Evolutionary conservation across 2,329 filamentous ascomycete species (phyloP).

Genomic region (Dactylellina drechsleri): DNA sequence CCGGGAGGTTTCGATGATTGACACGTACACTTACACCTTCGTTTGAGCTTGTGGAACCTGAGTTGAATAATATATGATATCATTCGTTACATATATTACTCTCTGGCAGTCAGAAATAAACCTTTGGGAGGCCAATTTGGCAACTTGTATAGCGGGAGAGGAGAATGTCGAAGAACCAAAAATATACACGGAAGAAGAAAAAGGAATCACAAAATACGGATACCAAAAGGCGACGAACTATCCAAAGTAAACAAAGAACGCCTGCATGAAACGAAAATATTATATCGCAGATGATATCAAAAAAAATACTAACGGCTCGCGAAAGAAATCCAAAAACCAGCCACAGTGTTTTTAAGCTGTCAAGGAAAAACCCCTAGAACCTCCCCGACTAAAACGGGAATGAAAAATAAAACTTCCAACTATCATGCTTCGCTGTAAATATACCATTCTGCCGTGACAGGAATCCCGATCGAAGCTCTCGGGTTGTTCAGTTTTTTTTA

Average conservation of each 20-base stretch:
- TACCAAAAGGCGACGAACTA: constrained; percentile 1
- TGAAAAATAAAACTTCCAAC: constrained; percentile 17
- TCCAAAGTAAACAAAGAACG: constrained; percentile 27
- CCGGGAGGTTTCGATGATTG: too few relatives aligned
- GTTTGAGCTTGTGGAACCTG: too few relatives aligned
- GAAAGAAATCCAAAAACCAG: constrained; percentile 2
- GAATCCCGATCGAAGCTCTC: constrained; percentile 4
- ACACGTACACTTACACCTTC: too few relatives aligned
- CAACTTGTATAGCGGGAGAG: constrained; percentile 26
- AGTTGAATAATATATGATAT: too few relatives aligned
- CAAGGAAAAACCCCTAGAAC: background rate
- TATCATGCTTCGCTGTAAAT: constrained; percentile 16
- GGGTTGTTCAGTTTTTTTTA: constrained; percentile 15
- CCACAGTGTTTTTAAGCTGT: background rate
- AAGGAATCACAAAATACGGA: constrained; percentile 1
- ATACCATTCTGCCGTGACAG: background rate
- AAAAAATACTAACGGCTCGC: constrained; percentile 17
- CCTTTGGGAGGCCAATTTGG: background rate
- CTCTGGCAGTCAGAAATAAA: too few relatives aligned
- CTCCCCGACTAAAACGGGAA: background rate
- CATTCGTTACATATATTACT: too few relatives aligned
- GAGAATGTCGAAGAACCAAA: constrained; percentile 23
- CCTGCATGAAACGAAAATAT: constrained; percentile 24
- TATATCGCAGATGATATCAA: constrained; percentile 11
- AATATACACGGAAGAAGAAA: constrained; percentile 31